Evolutionary conservation across 2,329 filamentous ascomycete species (phyloP).

Genomic region (Elsinoe arachidis): DNA sequence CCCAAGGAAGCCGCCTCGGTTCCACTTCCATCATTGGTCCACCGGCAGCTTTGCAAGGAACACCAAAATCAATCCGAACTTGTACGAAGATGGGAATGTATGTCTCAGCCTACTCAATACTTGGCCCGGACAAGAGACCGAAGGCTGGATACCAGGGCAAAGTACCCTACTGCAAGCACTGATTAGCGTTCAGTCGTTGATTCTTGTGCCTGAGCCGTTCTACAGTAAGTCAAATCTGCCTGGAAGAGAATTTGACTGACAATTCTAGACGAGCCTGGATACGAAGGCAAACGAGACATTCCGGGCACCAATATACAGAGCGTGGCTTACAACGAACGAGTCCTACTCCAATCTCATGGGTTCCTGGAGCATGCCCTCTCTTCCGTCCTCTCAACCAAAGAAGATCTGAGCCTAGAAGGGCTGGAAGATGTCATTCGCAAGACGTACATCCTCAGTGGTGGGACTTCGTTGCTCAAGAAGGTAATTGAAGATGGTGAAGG

Average conservation of each 20-base stretch:
- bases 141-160: constrained; percentile 45
- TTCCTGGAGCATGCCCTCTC: constrained; percentile 33
- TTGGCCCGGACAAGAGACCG: constrained; percentile 46
- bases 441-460: constrained; percentile 37
- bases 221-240: constrained; percentile 39
- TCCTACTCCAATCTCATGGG: constrained; percentile 43
- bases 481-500: constrained; percentile 36
- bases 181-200: constrained; percentile 49
- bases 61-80: constrained; percentile 50
- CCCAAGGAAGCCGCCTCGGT: constrained; percentile 44
- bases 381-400: not conserved
- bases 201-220: constrained; percentile 52
- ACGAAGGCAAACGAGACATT: constrained; percentile 40
- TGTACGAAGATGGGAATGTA: constrained; percentile 56
- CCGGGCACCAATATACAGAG: constrained; percentile 39
- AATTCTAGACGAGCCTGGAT: constrained; percentile 49
- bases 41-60: constrained; percentile 43
- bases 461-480: constrained; percentile 34
- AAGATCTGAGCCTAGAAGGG: constrained; percentile 27
- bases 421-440: constrained; percentile 46
- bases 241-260: not conserved
- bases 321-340: constrained; percentile 45
- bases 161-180: constrained; percentile 50
- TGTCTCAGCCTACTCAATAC: constrained; percentile 52
- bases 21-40: constrained; percentile 45